A percentile compares a stretch with the other conserved stretches of the same genome.
Evolutionary conservation across 2,329 filamentous ascomycete genomes (phyloP).

Genomic region (Xylaria sp.): DNA sequence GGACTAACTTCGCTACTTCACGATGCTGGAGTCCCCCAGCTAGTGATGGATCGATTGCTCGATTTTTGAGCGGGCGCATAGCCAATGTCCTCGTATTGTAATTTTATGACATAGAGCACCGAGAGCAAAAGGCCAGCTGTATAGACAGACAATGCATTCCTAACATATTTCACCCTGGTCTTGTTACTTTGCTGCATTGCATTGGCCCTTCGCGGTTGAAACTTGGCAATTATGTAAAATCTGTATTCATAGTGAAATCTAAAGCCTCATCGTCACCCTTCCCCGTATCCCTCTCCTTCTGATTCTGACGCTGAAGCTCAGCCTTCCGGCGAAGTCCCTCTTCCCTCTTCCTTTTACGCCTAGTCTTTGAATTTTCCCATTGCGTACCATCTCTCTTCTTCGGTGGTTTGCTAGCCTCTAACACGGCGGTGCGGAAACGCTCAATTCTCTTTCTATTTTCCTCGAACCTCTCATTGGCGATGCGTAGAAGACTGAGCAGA

Average conservation of each 20-base stretch:
- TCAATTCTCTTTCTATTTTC: constrained; percentile 76
- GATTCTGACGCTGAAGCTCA: constrained; percentile 50
- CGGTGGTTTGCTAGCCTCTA: constrained; percentile 48
- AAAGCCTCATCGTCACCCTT: constrained; percentile 38
- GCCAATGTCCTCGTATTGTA: constrained; percentile 44
- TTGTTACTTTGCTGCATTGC: background rate
- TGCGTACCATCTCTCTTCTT: constrained; percentile 53
- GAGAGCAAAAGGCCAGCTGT: constrained; percentile 39
- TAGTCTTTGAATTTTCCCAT: constrained; percentile 66
- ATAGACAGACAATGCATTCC: constrained; percentile 45
- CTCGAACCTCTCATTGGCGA: constrained; percentile 79
- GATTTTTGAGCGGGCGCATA: constrained; percentile 20
- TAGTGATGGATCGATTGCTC: constrained; percentile 4
- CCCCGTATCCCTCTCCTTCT: constrained; percentile 24
- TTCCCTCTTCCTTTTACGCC: constrained; percentile 66
- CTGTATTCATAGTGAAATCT: constrained; percentile 43
- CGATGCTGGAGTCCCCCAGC: background rate
- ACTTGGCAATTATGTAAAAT: constrained; percentile 41
- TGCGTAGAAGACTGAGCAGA: constrained; percentile 71
- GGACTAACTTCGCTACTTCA: constrained; percentile 6
- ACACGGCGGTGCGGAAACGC: constrained; percentile 68
- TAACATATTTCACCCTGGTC: constrained; percentile 14
- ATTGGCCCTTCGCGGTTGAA: background rate
- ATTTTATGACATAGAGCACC: constrained; percentile 48
- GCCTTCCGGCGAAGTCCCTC: constrained; percentile 68